Evolutionary conservation across 495 filamentous ascomycete species (phyloP).

Genomic region (Hyaloscypha bicolor): DNA sequence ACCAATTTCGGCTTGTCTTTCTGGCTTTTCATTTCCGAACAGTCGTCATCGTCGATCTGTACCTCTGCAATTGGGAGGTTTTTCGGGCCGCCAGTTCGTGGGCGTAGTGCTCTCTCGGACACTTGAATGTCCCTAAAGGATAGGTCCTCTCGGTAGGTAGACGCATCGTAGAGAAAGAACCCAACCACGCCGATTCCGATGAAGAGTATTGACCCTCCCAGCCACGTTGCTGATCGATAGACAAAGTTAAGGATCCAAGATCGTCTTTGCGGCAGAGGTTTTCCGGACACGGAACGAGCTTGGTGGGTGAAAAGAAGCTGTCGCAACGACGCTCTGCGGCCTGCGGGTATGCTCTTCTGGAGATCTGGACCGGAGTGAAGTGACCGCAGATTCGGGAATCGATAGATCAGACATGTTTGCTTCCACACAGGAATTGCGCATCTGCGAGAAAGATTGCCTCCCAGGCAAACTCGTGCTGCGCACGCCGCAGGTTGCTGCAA

Average conservation of each 20-base stretch:
- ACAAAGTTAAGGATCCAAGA: slow-evolving; percentile 49
- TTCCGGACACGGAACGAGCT: slow-evolving; percentile 43
- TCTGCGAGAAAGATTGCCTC: slow-evolving; percentile 1
- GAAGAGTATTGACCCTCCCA: slow-evolving; percentile 50
- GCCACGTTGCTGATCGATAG: slow-evolving; percentile 51
- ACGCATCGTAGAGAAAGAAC: slow-evolving; percentile 95
- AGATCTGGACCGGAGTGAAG: slow-evolving; percentile 2
- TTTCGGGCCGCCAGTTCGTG: slow-evolving; percentile 87
- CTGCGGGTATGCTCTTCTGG: background rate
- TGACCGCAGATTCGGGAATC: background rate
- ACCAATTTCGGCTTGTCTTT: slow-evolving; percentile 91
- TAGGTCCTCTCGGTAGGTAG: slow-evolving; percentile 75
- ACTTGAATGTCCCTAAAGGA: slow-evolving; percentile 74
- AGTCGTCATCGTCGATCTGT: slow-evolving; percentile 85
- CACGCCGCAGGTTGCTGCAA: slow-evolving; percentile 21
- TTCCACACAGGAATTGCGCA: background rate
- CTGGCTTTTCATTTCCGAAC: slow-evolving; percentile 61
- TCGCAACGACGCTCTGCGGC: slow-evolving; percentile 5
- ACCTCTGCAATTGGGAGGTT: slow-evolving; percentile 90
- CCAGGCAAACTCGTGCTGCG: slow-evolving; percentile 3
- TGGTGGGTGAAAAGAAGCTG: slow-evolving; percentile 13
- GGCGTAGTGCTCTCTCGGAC: slow-evolving; percentile 78
- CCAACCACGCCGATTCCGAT: slow-evolving; percentile 59
- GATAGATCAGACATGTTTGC: background rate
- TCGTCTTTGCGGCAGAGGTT: slow-evolving; percentile 47